A percentile compares a stretch with the other conserved stretches of the same genome.
These are phyloP conservation scores for Plenodomus biglobosus DNA, from an alignment of 2,329 filamentous ascomycete genomes.

Conservation along the genomic window DNA sequence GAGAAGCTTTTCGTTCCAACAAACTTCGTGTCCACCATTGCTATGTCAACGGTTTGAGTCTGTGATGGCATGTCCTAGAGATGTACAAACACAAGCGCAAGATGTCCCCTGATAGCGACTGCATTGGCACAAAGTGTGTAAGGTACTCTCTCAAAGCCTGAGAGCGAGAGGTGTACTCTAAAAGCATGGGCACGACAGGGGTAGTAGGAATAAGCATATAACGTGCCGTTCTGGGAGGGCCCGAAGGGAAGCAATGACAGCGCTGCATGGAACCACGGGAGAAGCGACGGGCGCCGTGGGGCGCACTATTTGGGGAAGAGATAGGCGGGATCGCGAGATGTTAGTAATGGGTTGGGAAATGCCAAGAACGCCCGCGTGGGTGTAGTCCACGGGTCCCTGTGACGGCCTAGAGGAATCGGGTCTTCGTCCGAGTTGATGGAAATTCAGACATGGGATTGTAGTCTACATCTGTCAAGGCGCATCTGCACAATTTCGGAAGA, in stretches of 20 bases:
- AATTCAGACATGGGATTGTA: constrained; percentile 15
- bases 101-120: constrained; percentile 17
- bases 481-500: not conserved
- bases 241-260: constrained; percentile 15
- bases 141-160: constrained; percentile 5
- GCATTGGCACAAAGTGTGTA: constrained; percentile 26
- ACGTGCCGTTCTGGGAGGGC: constrained; percentile 2
- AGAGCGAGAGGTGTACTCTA: constrained; percentile 3
- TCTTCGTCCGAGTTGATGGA: constrained; percentile 16
- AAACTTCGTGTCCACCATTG: constrained; percentile 28
- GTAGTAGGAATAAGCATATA: constrained; percentile 14
- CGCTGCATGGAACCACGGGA: constrained; percentile 19
- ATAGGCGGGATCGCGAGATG: constrained; percentile 19
- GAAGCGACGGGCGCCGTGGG: constrained; percentile 29
- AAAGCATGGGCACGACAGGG: constrained; percentile 14
- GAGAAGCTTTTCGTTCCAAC: constrained; percentile 4
- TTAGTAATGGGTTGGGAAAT: constrained; percentile 11
- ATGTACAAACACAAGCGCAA: constrained; percentile 14
- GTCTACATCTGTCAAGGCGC: not conserved
- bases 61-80: constrained; percentile 24
- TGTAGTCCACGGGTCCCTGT: constrained; percentile 17
- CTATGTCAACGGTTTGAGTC: constrained; percentile 21
- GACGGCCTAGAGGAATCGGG: constrained; percentile 2
- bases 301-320: constrained; percentile 21
- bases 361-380: constrained; percentile 13